These are phyloP conservation scores for Dendryphion nanum DNA, from an alignment of 2,329 filamentous ascomycete genomes.

Conservation along the genomic window DNA sequence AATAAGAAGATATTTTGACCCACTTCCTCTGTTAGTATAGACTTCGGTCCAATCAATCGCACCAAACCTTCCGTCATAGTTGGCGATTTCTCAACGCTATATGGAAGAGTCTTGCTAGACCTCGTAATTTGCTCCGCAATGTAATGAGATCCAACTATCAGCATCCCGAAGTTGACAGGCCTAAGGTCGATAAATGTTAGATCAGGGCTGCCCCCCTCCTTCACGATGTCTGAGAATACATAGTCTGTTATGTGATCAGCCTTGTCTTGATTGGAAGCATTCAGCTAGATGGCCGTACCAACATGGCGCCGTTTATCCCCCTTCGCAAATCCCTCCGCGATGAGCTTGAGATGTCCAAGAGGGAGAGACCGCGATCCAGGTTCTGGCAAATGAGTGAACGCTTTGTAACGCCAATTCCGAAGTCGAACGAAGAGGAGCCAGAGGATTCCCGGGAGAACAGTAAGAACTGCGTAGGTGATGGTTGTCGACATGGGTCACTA, in stretches of 20 bases:
- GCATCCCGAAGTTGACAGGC: slow-evolving; percentile 23
- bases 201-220: slow-evolving; percentile 23
- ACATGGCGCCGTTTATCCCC: slow-evolving; percentile 26
- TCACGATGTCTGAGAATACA: slow-evolving; percentile 27
- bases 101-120: slow-evolving; percentile 26
- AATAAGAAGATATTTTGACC: slow-evolving; percentile 1
- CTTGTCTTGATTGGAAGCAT: neutral
- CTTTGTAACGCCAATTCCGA: slow-evolving; percentile 26
- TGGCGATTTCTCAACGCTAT: slow-evolving; percentile 33
- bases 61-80: slow-evolving; percentile 21
- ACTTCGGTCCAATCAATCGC: slow-evolving; percentile 24
- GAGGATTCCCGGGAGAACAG: slow-evolving; percentile 15
- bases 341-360: slow-evolving; percentile 25
- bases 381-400: slow-evolving; percentile 22
- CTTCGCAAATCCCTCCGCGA: slow-evolving; percentile 25
- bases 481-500: slow-evolving; percentile 9
- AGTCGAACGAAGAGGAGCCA: slow-evolving; percentile 21
- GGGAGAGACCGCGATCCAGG: slow-evolving; percentile 20
- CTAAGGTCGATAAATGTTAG: slow-evolving; percentile 32
- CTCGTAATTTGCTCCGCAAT: slow-evolving; percentile 35
- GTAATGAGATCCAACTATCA: slow-evolving; percentile 28
- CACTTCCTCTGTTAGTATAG: slow-evolving; percentile 27
- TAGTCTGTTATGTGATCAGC: slow-evolving; percentile 26
- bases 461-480: slow-evolving; percentile 16
- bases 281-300: slow-evolving; percentile 12